These are phyloP conservation scores for Chaetomiaceae sp. DNA, from an alignment of 2,329 filamentous ascomycete genomes.

Conservation along the genomic window DNA sequence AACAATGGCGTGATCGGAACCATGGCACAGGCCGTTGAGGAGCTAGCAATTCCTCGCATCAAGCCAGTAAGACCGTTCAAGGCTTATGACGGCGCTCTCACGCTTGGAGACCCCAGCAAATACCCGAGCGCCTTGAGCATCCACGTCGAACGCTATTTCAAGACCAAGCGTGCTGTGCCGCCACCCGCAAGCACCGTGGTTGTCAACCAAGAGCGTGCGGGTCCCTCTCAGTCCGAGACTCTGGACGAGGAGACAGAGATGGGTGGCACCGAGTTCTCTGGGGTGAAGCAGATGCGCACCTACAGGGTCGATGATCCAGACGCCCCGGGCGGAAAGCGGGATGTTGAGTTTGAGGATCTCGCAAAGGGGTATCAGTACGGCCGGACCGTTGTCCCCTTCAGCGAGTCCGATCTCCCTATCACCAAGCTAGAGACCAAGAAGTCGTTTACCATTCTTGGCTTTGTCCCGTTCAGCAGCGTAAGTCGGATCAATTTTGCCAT, in stretches of 20 bases:
- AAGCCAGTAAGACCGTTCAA: constrained; percentile 73
- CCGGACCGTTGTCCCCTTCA: constrained; percentile 84
- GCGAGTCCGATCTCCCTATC: constrained; percentile 77
- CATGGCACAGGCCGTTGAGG: constrained; percentile 76
- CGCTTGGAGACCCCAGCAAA: constrained; percentile 69
- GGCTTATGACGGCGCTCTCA: constrained; percentile 74
- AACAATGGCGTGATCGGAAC: constrained; percentile 71
- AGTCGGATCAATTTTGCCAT: neutral
- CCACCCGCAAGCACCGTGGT: constrained; percentile 76
- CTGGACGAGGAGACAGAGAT: constrained; percentile 47
- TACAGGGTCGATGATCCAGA: constrained; percentile 77
- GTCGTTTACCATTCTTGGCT: constrained; percentile 78
- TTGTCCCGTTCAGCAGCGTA: constrained; percentile 59
- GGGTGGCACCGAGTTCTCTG: constrained; percentile 50
- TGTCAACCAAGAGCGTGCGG: constrained; percentile 46
- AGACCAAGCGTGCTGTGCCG: constrained; percentile 71
- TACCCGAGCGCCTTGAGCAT: constrained; percentile 75
- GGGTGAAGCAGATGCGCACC: constrained; percentile 70
- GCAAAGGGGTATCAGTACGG: constrained; percentile 96
- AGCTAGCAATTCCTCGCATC: constrained; percentile 70
- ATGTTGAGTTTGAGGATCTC: constrained; percentile 76
- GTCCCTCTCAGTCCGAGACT: constrained; percentile 46
- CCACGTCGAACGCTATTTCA: constrained; percentile 85
- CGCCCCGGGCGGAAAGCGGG: constrained; percentile 71
- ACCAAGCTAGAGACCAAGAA: constrained; percentile 79